Percentiles rank a stretch among this genome's conserved stretches.
These are phyloP conservation scores for Lathyrus aphaca DNA, from an alignment of 306 rosid species.

Conservation along the genomic window DNA sequence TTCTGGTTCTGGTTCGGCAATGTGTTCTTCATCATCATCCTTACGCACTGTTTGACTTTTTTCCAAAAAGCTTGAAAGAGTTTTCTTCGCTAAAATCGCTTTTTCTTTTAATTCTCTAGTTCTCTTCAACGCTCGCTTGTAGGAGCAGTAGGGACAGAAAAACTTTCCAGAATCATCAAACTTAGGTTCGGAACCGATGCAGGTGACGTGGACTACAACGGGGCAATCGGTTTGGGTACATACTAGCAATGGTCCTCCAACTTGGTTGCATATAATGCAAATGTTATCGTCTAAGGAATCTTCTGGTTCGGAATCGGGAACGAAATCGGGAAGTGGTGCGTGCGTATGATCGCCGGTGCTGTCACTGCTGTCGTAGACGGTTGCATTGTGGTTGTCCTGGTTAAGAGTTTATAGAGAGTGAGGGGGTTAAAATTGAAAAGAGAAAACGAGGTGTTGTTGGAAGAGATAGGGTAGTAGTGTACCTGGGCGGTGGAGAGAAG, in stretches of 20 bases:
- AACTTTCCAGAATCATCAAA: slow-evolving; percentile 61
- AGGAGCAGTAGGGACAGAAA: slow-evolving; percentile 69
- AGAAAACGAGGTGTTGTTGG: not conserved
- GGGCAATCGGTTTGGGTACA: slow-evolving; percentile 65
- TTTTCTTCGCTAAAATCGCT: slow-evolving; percentile 48
- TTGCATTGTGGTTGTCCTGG: slow-evolving; percentile 15
- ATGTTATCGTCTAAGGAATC: slow-evolving; percentile 37
- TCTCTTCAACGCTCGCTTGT: slow-evolving; percentile 43
- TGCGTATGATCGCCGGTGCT: not conserved
- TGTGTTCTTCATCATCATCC: not conserved
- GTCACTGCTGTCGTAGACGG: slow-evolving; percentile 17
- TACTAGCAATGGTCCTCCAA: slow-evolving; percentile 42
- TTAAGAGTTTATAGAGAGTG: slow-evolving; percentile 3
- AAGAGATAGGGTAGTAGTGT: not conserved
- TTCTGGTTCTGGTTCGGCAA: not conserved
- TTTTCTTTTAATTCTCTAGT: slow-evolving; percentile 44
- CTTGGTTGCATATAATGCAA: slow-evolving; percentile 57
- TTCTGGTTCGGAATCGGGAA: not conserved
- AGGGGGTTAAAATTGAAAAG: not conserved
- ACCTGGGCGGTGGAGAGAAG: slow-evolving; percentile 21
- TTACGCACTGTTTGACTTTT: slow-evolving; percentile 4
- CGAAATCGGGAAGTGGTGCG: not conserved
- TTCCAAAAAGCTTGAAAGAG: slow-evolving; percentile 51
- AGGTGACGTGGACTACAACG: slow-evolving; percentile 55
- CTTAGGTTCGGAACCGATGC: slow-evolving; percentile 56